Evolutionary conservation across 345 rosid genomes (phyloP).

Genomic region (Noccaea caerulescens): DNA sequence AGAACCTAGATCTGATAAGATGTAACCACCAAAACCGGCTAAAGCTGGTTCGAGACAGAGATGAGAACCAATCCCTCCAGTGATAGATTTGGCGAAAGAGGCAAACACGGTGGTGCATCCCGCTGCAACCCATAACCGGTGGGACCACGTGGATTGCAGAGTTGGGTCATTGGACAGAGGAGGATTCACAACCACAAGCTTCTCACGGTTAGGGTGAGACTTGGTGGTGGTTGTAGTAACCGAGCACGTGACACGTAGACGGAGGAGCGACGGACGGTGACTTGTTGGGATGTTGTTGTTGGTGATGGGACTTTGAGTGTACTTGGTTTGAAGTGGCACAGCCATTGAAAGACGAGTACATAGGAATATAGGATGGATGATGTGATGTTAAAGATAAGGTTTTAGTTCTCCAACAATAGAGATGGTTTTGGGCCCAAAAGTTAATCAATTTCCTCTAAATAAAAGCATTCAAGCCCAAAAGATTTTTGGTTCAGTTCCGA

Average conservation of each 20-base stretch:
- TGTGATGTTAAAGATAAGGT: too few relatives aligned
- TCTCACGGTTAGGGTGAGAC: slow-evolving; percentile 34
- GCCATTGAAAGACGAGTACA: too few relatives aligned
- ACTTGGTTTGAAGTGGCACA: too few relatives aligned
- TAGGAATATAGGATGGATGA: too few relatives aligned
- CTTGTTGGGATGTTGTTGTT: too few relatives aligned
- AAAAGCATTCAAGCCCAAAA: too few relatives aligned
- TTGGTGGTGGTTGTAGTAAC: slow-evolving; percentile 49
- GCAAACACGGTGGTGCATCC: slow-evolving; percentile 64
- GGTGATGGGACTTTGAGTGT: too few relatives aligned
- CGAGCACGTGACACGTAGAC: slow-evolving; percentile 34
- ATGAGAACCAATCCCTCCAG: slow-evolving; percentile 50
- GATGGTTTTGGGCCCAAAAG: too few relatives aligned
- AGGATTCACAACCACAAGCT: slow-evolving; percentile 34
- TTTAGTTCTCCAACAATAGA: too few relatives aligned
- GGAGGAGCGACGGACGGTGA: too few relatives aligned
- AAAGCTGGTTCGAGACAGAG: slow-evolving; percentile 58
- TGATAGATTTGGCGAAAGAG: slow-evolving; percentile 56
- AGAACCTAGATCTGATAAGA: slow-evolving; percentile 73
- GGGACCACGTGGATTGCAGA: slow-evolving; percentile 71
- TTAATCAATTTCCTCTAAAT: too few relatives aligned
- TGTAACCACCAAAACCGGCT: slow-evolving; percentile 65
- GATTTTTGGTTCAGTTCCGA: background rate
- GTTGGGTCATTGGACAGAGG: slow-evolving; percentile 50
- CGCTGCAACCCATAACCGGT: slow-evolving; percentile 65